Percentiles rank a stretch among this genome's conserved stretches.
These are phyloP conservation scores for Ilex paraguariensis DNA, from an alignment of 305 asterid species.

Conservation along the genomic window DNA sequence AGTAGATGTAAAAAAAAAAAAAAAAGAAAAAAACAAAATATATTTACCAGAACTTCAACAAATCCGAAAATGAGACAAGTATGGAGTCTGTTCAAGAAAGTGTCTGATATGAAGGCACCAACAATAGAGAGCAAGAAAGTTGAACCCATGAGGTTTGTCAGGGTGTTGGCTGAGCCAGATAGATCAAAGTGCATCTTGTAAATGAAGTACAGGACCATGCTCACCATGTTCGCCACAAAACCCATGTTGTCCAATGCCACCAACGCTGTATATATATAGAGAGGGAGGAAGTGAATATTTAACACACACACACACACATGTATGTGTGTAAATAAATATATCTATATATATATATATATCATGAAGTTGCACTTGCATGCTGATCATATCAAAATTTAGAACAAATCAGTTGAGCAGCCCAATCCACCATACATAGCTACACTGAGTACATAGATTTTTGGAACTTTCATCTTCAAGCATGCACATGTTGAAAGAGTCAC, in stretches of 20 bases:
- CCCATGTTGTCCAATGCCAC: constrained; percentile 70
- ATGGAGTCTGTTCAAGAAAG: constrained; percentile 51
- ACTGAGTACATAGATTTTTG: too few species aligned
- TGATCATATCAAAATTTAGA: too few species aligned
- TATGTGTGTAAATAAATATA: too few species aligned
- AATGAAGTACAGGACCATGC: constrained; percentile 61
- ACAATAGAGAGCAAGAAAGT: constrained; percentile 65
- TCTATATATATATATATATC: not conserved
- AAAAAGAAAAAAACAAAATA: not conserved
- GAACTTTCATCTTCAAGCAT: too few species aligned
- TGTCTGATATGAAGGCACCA: constrained; percentile 82
- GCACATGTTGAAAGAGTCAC: too few species aligned
- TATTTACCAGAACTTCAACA: constrained; percentile 52
- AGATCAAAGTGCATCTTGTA: constrained; percentile 40
- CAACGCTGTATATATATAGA: constrained; percentile 28
- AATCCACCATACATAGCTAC: too few species aligned
- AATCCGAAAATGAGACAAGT: constrained; percentile 59
- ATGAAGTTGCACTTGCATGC: too few species aligned
- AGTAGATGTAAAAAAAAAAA: too few species aligned
- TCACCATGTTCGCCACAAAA: constrained; percentile 65
- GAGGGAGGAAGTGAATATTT: not conserved
- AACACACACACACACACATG: not conserved
- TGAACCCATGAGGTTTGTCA: constrained; percentile 80
- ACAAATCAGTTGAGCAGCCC: too few species aligned
- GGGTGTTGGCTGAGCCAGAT: constrained; percentile 53